Base-by-base conservation (phyloP, 371 early-diverging fungal species). In the Mortierella sp. region DNA sequence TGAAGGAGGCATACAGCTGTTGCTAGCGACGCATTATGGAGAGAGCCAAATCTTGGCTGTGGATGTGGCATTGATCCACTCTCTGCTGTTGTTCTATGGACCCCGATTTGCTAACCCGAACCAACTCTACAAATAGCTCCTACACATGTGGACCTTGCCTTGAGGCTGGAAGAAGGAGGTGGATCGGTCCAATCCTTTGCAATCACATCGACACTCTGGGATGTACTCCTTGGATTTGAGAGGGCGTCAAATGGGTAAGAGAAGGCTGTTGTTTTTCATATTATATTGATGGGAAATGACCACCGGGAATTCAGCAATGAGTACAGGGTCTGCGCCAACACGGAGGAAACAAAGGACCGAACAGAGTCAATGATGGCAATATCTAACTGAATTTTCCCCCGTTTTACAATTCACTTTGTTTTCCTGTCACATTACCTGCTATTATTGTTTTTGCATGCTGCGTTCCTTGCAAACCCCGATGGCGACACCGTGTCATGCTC, bases 171-270 rank as follows among this genome's bases (percentile, higher is more conserved):
- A 48, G 79, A 81, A 55, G 86, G 86, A 4, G 79, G 72, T 46
- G 54, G 86, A 37, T 69, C 69, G 59, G 57, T 86, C 71, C 73
- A 81, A 28, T 73, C 78, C 5, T 86, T 86, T 43, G 76, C 86
- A n/a, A 67, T 86, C 43, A 78, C 86, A 34, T 72, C 76, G 2
- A 81, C 81, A 13, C 79, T 86, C 0, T 86, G 86, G 86, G 86
- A 86, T 34, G 82, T 86, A 9, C 82, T 86, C n/a, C 59, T 81
- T 28, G 82, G 75, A 26, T 86, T 86, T 28, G 86, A 86, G 67
- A 69, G 40, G 44, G 78, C 72, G 19, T 84, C 86, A 31, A 81
- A 81, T 37, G 79, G 86, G 86, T 86, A 79, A 50, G 44, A 19
- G 48, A 40, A 67, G 53, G 54, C 72, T 72, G 34, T 72, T 37